Evolutionary conservation across 176 grass and related monocot species (phyloP).

Genomic region (Luzula sylvatica): DNA sequence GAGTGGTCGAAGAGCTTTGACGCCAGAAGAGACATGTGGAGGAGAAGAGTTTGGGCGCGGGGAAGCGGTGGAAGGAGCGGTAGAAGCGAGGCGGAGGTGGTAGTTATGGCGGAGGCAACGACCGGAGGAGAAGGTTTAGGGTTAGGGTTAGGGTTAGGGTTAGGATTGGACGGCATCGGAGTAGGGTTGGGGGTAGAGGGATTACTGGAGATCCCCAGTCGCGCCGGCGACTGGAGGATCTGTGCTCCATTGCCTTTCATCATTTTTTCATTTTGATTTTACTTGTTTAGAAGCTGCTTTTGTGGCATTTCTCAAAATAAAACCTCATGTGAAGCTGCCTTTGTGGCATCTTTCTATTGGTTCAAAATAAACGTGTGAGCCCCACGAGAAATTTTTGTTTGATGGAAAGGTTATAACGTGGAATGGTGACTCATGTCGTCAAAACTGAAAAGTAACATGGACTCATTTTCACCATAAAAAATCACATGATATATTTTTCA

Average conservation of each 20-base stretch:
- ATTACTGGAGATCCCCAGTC: conserved; percentile 48
- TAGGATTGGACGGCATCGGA: background rate
- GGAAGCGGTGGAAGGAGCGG: conserved; percentile 81
- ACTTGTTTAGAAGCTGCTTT: too few species aligned
- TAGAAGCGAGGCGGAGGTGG: conserved; percentile 55
- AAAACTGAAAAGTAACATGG: too few species aligned
- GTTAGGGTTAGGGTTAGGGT: conserved; percentile 43
- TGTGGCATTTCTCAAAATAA: too few species aligned
- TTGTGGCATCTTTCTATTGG: too few species aligned
- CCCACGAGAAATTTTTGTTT: too few species aligned
- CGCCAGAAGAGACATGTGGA: conserved; percentile 56
- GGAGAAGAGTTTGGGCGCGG: conserved; percentile 74
- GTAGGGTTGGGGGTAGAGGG: conserved; percentile 27
- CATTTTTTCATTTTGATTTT: too few species aligned
- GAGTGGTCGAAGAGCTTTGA: conserved; percentile 85
- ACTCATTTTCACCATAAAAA: too few species aligned
- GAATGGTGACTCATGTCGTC: too few species aligned
- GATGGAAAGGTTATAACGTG: too few species aligned
- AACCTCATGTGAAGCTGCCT: too few species aligned
- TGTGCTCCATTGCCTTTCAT: conserved; percentile 39
- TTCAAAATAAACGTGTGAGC: too few species aligned
- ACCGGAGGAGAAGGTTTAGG: conserved; percentile 1
- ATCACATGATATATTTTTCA: too few species aligned
- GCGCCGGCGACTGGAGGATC: conserved; percentile 62
- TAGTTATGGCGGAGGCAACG: background rate